Conservation (phyloP, 2,329 filamentous ascomycete genomes). For the Bipolaris zeicola region DNA sequence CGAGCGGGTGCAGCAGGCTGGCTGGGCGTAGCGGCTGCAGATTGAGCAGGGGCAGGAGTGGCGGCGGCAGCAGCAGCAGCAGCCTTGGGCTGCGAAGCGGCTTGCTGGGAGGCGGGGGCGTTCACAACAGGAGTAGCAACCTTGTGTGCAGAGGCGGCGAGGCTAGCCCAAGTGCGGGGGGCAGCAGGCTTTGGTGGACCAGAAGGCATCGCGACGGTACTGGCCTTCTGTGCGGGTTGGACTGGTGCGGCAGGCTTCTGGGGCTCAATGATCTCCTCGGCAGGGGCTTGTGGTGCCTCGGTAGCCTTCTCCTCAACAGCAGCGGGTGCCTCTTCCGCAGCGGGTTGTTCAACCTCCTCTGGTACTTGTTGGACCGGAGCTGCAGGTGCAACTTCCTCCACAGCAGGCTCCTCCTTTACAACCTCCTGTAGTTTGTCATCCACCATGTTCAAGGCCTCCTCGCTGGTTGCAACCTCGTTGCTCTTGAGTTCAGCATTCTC, state of each 20-base stretch:
- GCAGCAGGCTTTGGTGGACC: slow-evolving; percentile 61
- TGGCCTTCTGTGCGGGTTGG: slow-evolving; percentile 59
- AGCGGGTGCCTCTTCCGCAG: slow-evolving; percentile 50
- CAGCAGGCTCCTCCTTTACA: slow-evolving; percentile 42
- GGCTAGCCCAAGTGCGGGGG: slow-evolving; percentile 75
- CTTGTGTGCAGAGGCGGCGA: slow-evolving; percentile 60
- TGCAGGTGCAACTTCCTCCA: slow-evolving; percentile 35
- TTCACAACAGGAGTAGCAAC: slow-evolving; percentile 52
- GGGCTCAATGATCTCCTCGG: slow-evolving; percentile 48
- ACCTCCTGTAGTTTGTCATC: slow-evolving; percentile 78
- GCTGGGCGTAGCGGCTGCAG: slow-evolving; percentile 31
- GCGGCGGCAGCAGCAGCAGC: slow-evolving; percentile 8
- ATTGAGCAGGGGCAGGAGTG: slow-evolving; percentile 42
- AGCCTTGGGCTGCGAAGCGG: slow-evolving; percentile 42
- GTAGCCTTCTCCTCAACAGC: slow-evolving; percentile 46
- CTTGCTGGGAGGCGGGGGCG: slow-evolving; percentile 39
- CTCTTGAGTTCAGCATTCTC: slow-evolving; percentile 42
- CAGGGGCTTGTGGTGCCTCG: slow-evolving; percentile 39
- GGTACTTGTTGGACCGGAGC: slow-evolving; percentile 47
- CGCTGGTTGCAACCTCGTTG: slow-evolving; percentile 45
- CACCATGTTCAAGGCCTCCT: slow-evolving; percentile 59
- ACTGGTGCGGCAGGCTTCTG: slow-evolving; percentile 70
- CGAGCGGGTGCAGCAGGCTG: slow-evolving; percentile 43
- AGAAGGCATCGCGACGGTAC: slow-evolving; percentile 62
- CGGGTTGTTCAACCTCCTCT: slow-evolving; percentile 42